These are phyloP conservation scores for Cladochytrium replicatum DNA, from an alignment of 192 early-diverging fungal genomes.

Conservation along the genomic window DNA sequence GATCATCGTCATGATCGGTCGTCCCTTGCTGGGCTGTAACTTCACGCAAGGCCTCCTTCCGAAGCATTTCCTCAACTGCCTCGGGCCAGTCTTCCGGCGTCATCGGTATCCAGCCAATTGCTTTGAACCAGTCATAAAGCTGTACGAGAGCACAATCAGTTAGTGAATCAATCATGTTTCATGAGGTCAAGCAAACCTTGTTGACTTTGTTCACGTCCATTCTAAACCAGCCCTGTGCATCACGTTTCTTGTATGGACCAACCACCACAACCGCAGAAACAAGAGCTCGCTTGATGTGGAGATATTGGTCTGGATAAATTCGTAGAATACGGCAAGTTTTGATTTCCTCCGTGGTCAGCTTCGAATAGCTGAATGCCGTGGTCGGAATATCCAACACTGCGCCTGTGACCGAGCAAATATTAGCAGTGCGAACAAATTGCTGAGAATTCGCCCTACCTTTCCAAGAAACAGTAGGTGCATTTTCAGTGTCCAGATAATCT, in stretches of 20 bases:
- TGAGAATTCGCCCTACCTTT: not conserved
- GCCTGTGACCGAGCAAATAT: not conserved
- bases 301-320: conserved; percentile 71
- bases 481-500: not conserved
- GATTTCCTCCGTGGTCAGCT: conserved; percentile 55
- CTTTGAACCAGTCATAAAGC: conserved; percentile 80
- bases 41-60: too few relatives aligned
- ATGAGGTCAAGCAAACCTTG: conserved; percentile 20
- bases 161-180: not conserved
- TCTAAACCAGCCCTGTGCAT: conserved; percentile 80
- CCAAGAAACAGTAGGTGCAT: not conserved
- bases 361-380: conserved; percentile 25
- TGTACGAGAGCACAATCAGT: conserved; percentile 14
- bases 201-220: conserved; percentile 86
- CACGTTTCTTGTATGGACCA: conserved; percentile 73
- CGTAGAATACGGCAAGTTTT: conserved; percentile 69
- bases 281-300: conserved; percentile 69
- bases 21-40: too few relatives aligned
- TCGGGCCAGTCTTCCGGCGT: not conserved
- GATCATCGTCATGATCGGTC: too few relatives aligned
- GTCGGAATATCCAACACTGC: conserved; percentile 16
- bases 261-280: conserved; percentile 46
- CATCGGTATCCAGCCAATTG: conserved; percentile 69
- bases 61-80: too few relatives aligned
- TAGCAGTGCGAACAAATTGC: not conserved